These are phyloP conservation scores for Fraxinus greggii DNA, from an alignment of 305 asterid genomes.

Conservation along the genomic window DNA sequence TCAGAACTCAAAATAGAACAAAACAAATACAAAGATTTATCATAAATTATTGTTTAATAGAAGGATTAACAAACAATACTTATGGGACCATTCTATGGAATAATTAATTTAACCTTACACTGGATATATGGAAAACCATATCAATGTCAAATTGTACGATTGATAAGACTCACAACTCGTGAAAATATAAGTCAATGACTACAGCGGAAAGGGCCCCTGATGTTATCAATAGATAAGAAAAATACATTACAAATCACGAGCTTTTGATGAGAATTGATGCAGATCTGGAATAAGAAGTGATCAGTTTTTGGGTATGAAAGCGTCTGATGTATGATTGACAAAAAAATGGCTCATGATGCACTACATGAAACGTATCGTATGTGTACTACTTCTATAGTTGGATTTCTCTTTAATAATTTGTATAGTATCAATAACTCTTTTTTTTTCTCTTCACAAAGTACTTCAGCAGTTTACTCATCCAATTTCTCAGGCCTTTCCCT, in stretches of 20 bases:
- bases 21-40: neutral
- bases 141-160: neutral
- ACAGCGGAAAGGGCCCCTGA: neutral
- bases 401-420: neutral
- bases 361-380: neutral
- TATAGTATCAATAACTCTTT: neutral
- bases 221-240: neutral
- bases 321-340: neutral
- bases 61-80: neutral
- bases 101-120: neutral
- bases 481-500: neutral
- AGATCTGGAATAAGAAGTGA: neutral
- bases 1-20: neutral
- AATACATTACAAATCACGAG: neutral
- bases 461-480: neutral
- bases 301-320: neutral
- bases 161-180: neutral
- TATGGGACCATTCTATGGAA: neutral
- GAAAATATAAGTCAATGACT: neutral
- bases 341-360: neutral
- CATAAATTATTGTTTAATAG: neutral
- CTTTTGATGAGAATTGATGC: neutral
- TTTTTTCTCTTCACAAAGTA: neutral
- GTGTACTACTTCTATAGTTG: neutral
- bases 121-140: neutral